Evolutionary conservation across 2,329 filamentous ascomycete genomes (phyloP).

Genomic region (Apiospora sp.): DNA sequence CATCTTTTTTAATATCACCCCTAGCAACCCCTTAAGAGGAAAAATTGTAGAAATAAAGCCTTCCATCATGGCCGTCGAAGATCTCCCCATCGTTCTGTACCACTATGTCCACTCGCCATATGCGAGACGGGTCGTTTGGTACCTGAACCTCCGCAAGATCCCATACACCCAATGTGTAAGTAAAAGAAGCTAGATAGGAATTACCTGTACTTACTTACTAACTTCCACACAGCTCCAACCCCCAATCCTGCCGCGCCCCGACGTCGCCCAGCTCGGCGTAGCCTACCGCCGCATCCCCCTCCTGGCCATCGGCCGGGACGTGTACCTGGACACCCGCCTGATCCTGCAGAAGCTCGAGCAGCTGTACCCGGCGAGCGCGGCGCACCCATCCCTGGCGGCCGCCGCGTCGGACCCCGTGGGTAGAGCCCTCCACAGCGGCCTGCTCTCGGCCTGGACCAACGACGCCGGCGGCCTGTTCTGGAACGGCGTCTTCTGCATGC

Average conservation of each 20-base stretch:
- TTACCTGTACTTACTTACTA: too few species aligned
- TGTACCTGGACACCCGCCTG: conserved; percentile 75
- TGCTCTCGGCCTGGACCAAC: conserved; percentile 64
- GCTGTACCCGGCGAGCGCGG: conserved; percentile 54
- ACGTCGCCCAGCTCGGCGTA: conserved; percentile 67
- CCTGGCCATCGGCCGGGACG: conserved; percentile 69
- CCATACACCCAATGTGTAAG: conserved; percentile 73
- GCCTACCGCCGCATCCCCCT: conserved; percentile 75
- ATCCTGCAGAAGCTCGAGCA: conserved; percentile 71
- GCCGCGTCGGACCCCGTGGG: conserved; percentile 43
- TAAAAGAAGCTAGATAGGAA: conserved; percentile 13
- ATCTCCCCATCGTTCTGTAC: conserved; percentile 64
- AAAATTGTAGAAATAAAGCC: neutral
- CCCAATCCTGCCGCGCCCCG: conserved; percentile 69
- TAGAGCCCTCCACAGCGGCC: conserved; percentile 55
- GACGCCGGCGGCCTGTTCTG: conserved; percentile 64
- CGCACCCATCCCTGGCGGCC: conserved; percentile 46
- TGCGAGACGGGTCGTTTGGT: conserved; percentile 70
- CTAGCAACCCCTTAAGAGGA: neutral
- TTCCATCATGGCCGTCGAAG: conserved; percentile 27
- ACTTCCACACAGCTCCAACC: too few species aligned
- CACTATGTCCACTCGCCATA: conserved; percentile 73
- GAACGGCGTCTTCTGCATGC: conserved; percentile 62
- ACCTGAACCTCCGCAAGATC: conserved; percentile 71
- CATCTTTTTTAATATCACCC: neutral